Percentiles rank a stretch among this genome's conserved stretches.
Conservation (phyloP, 169 alveolate species). For the Eimeria zaria region DNA sequence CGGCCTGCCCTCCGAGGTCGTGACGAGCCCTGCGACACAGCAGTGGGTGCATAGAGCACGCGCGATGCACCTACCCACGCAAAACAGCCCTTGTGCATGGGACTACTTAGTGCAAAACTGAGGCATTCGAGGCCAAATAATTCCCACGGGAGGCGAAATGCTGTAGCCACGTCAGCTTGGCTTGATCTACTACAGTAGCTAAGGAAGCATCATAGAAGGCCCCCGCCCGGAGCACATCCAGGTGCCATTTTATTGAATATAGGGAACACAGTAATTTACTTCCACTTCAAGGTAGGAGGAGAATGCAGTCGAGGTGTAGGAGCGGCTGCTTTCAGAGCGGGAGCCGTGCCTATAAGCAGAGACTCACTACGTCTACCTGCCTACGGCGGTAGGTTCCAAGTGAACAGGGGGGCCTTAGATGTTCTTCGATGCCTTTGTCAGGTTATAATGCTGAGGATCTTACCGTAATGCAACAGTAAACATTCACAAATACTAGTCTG, state of each 20-base stretch:
- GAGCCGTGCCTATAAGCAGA: background rate
- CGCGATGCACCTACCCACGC: background rate
- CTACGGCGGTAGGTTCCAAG: background rate
- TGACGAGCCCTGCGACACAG: background rate
- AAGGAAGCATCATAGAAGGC: background rate
- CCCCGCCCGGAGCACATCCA: background rate
- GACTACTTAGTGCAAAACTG: background rate
- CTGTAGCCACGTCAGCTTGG: background rate
- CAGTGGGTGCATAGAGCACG: background rate
- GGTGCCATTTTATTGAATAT: background rate
- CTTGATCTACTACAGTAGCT: background rate
- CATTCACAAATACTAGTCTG: background rate
- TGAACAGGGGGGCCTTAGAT: background rate
- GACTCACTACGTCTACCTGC: conserved; percentile 19
- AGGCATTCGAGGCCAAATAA: background rate
- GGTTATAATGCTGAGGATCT: background rate
- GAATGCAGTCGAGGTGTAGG: background rate
- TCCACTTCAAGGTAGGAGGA: background rate
- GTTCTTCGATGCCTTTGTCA: background rate
- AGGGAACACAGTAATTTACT: background rate
- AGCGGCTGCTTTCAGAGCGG: background rate
- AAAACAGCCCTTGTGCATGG: background rate
- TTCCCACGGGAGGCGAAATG: background rate
- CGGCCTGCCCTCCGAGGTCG: background rate
- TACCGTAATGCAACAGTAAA: background rate